phyloP scores from a whole-genome alignment of 2,329 filamentous ascomycete species.

The Zasmidium citrigriseum region DNA sequence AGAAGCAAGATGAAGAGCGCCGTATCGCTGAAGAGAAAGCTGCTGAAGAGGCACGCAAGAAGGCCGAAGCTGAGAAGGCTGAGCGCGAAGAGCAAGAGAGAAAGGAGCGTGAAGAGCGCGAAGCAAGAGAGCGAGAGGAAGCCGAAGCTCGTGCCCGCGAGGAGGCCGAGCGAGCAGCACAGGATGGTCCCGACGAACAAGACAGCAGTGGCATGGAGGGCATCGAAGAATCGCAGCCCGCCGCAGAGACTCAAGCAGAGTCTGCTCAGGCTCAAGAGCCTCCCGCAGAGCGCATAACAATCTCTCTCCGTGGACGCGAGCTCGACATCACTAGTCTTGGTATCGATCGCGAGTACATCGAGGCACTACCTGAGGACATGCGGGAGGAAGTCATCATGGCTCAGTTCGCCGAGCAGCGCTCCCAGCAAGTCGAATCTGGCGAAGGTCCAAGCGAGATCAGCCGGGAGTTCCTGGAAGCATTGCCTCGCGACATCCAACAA shows the following conservation, averaged over 20 bases:
- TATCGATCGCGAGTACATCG: constrained; percentile 91
- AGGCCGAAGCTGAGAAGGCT: constrained; percentile 62
- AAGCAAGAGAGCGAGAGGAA: constrained; percentile 48
- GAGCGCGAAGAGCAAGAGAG: constrained; percentile 55
- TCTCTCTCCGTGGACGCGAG: constrained; percentile 80
- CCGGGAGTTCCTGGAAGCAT: constrained; percentile 88
- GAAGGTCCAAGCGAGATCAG: constrained; percentile 83
- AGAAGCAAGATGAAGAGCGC: constrained; percentile 66
- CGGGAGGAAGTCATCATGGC: constrained; percentile 94
- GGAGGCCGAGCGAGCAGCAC: constrained; percentile 25
- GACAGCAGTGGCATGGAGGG: constrained; percentile 65
- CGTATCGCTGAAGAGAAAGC: constrained; percentile 64
- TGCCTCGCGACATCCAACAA: constrained; percentile 84
- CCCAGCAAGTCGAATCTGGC: constrained; percentile 69
- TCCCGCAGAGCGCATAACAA: constrained; percentile 63
- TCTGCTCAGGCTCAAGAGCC: constrained; percentile 51
- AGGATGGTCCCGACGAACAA: constrained; percentile 43
- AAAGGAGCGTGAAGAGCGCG: constrained; percentile 52
- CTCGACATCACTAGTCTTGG: constrained; percentile 92
- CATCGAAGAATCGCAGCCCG: constrained; percentile 59
- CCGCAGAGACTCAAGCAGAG: constrained; percentile 31
- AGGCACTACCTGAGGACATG: constrained; percentile 95
- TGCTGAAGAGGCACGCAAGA: constrained; percentile 62
- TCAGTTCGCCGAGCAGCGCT: constrained; percentile 79
- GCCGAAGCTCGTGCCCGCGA: constrained; percentile 37